A percentile compares a stretch with the other conserved stretches of the same genome.
Evolutionary conservation across 805 yeast species (phyloP).

Genomic region (Yamadazyma olivae): DNA sequence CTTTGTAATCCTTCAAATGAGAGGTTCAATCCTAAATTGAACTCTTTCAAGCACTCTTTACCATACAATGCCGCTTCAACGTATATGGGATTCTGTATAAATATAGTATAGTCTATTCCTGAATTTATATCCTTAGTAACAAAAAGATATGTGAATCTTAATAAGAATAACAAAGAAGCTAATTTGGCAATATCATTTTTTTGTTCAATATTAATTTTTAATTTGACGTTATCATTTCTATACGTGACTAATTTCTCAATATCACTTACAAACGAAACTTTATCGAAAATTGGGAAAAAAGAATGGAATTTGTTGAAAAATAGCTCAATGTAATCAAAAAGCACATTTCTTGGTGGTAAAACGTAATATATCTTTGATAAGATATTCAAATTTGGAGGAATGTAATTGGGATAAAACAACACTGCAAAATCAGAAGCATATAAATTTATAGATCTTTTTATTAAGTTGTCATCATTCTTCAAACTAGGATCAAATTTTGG

Average conservation of each 20-base stretch:
- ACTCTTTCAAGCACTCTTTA: slow-evolving; percentile 49
- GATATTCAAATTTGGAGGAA: slow-evolving; percentile 6
- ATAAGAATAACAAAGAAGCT: slow-evolving; percentile 30
- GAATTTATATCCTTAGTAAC: not conserved
- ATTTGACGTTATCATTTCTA: slow-evolving; percentile 2
- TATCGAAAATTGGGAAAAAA: slow-evolving; percentile 61
- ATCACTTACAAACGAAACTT: slow-evolving; percentile 40
- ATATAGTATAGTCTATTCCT: slow-evolving; percentile 9
- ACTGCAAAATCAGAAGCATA: slow-evolving; percentile 2
- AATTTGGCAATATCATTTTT: slow-evolving; percentile 27
- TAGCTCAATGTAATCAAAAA: slow-evolving; percentile 51
- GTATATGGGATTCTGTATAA: slow-evolving; percentile 40
- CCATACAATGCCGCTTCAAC: slow-evolving; percentile 41
- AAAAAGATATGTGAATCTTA: slow-evolving; percentile 37
- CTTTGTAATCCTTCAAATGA: slow-evolving; percentile 55
- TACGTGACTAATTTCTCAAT: slow-evolving; percentile 31
- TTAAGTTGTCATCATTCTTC: not conserved
- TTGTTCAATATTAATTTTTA: slow-evolving; percentile 7
- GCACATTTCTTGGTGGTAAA: slow-evolving; percentile 20
- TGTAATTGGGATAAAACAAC: slow-evolving; percentile 5
- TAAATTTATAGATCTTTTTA: slow-evolving; percentile 5
- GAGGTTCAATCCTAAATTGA: slow-evolving; percentile 42
- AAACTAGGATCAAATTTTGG: slow-evolving; percentile 8
- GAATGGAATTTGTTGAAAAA: slow-evolving; percentile 59
- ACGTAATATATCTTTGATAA: slow-evolving; percentile 6